Percentiles rank a stretch among this genome's conserved stretches.
Evolutionary conservation across 495 filamentous ascomycete species (phyloP).

Genomic region (Chaetomidium leptoderma): DNA sequence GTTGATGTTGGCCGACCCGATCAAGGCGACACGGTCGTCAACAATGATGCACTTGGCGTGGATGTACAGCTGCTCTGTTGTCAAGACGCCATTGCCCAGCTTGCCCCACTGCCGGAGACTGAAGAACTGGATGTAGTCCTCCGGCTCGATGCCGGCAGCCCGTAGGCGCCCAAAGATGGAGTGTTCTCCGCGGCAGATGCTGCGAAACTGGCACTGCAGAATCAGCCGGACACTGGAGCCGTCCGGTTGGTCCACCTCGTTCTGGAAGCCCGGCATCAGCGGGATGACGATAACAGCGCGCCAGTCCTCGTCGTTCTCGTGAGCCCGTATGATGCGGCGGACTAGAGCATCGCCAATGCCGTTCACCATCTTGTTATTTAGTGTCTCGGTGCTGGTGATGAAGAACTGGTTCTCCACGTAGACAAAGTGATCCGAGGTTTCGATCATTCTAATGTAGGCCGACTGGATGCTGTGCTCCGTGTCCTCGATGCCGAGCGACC

Average conservation of each 20-base stretch:
- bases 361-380: conserved; percentile 84
- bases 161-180: conserved; percentile 88
- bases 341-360: conserved; percentile 93
- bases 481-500: conserved; percentile 86
- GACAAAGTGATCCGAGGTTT: conserved; percentile 92
- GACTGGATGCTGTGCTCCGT: conserved; percentile 93
- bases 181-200: conserved; percentile 88
- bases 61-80: conserved; percentile 97
- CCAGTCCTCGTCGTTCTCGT: conserved; percentile 84
- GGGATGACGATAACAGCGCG: conserved; percentile 91
- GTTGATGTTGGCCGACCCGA: conserved; percentile 98
- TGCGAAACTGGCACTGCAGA: conserved; percentile 96
- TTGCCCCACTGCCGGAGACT: conserved; percentile 89
- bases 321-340: conserved; percentile 80
- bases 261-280: conserved; percentile 97
- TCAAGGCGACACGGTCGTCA: conserved; percentile 88
- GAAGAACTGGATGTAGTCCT: conserved; percentile 96
- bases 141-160: conserved; percentile 82
- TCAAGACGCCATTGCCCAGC: conserved; percentile 75
- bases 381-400: conserved; percentile 85
- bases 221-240: conserved; percentile 92
- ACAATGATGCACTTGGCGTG: conserved; percentile 98
- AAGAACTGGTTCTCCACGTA: conserved; percentile 99
- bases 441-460: conserved; percentile 91
- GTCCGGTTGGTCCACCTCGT: conserved; percentile 88